Conservation (phyloP, 805 yeast species). For the Jamesozyma spencerorum region DNA sequence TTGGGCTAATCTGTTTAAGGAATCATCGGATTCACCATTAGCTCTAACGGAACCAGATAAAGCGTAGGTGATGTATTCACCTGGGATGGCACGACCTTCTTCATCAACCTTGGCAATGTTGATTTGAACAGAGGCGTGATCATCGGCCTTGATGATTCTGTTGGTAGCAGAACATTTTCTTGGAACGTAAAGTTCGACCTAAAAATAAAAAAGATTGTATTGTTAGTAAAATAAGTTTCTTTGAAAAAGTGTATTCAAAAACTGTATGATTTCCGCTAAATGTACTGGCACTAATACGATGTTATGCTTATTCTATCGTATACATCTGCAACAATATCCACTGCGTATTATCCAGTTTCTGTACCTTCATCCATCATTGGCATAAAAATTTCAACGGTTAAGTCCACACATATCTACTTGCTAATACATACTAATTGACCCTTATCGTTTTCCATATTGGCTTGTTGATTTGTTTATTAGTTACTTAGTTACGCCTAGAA, state of each 20-base stretch:
- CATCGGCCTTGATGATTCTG: conserved; percentile 99
- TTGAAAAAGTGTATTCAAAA: too few relatives aligned
- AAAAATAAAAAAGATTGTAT: conserved; percentile 4
- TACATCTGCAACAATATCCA: too few relatives aligned
- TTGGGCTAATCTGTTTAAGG: conserved; percentile 98
- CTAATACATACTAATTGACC: conserved; percentile 88
- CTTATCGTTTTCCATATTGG: conserved; percentile 98
- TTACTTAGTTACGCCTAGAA: neutral
- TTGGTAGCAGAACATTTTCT: conserved; percentile 99
- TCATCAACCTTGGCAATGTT: conserved; percentile 97
- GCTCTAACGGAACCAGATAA: conserved; percentile 94
- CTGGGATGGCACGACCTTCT: conserved; percentile 89
- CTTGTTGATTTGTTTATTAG: conserved; percentile 22
- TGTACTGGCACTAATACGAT: too few relatives aligned
- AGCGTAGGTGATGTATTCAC: conserved; percentile 89
- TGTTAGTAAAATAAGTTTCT: neutral
- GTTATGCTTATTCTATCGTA: too few relatives aligned
- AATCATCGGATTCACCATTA: conserved; percentile 99
- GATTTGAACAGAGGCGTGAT: conserved; percentile 98
- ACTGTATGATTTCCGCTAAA: too few relatives aligned
- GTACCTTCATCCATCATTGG: too few relatives aligned
- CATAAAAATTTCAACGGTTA: too few relatives aligned
- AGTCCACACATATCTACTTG: neutral
- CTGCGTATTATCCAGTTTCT: too few relatives aligned
- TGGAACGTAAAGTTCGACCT: conserved; percentile 99